Base-by-base conservation (phyloP, 2,329 filamentous ascomycete genomes). In the Fusarium sp. region DNA sequence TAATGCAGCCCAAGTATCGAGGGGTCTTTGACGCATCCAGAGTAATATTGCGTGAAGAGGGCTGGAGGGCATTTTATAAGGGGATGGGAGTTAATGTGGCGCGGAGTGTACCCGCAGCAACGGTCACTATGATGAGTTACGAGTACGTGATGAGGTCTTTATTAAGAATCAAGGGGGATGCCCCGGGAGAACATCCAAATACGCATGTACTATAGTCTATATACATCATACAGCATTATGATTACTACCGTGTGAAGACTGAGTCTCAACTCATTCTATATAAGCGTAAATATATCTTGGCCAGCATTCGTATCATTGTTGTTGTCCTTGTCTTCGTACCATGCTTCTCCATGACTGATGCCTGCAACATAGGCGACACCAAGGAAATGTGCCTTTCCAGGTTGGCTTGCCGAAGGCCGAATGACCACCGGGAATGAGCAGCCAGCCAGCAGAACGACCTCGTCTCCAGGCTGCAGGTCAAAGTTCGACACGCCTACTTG, bases 1-100 rank as follows among this genome's bases (percentile, higher is more conserved):
- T 65, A 15, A 28, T 65, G 8, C 64, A 57, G 9, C 82, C 83
- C 54, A 88, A 86, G 69, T 98, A 98, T 79, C 87, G 84, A 68
- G 95, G 95, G 41, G 88, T 97, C 31, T 79, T 94, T 44, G 89
- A 87, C 76, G 97, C 94, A 1, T 94, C 91, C 78, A 88, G 89
- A 66, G 94, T 91, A 4, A 98, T 99, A 61, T 82, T 97, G 35
- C 84, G 84, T 37, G 95, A 98, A 79, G 96, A 98, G 79, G 96
- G 96, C 12, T 98, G 94, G 94, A 87, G 92, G 67, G 94, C 94
- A 4, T 97, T 99, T 74, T 98, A 98, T 78, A 94, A 94, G 24
- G 96, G 96, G 37, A 94, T 99, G 86, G 95, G 95, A 29, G 97
- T 94, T 44, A 99, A 98, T 81, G 92, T 98, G 88, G 93, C 98